A percentile compares a stretch with the other conserved stretches of the same genome.
These are phyloP conservation scores for Dactylellina cionopaga DNA, from an alignment of 2,329 filamentous ascomycete species.

Conservation along the genomic window DNA sequence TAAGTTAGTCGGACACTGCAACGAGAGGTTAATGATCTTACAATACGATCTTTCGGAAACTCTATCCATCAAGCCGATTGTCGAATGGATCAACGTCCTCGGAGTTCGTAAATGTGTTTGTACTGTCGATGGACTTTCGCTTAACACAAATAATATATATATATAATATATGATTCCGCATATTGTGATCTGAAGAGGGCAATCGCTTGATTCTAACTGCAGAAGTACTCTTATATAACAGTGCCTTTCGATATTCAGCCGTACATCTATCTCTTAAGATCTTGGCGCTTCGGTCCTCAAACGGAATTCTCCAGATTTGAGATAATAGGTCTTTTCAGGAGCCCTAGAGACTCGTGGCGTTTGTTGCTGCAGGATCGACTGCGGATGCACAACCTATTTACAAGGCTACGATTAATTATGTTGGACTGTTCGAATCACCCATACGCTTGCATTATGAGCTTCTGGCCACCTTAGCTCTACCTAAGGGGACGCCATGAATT, in stretches of 20 bases:
- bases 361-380: neutral
- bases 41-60: neutral
- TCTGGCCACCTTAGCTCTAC: too few species aligned
- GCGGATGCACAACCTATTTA: neutral
- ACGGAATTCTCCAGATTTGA: neutral
- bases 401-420: neutral
- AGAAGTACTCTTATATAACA: neutral
- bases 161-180: neutral
- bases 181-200: neutral
- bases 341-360: neutral
- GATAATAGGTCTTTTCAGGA: neutral
- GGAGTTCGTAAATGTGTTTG: neutral
- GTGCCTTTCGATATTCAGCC: neutral
- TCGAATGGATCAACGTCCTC: neutral
- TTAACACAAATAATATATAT: neutral
- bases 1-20: neutral
- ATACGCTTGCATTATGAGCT: neutral
- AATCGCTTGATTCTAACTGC: neutral
- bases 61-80: neutral
- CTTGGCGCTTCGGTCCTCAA: neutral
- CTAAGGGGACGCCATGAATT: neutral
- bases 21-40: neutral
- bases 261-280: neutral
- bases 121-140: neutral
- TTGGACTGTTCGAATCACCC: neutral